Evolutionary conservation across 2,329 filamentous ascomycete species (phyloP).

Genomic region (Ophiostoma quercus): DNA sequence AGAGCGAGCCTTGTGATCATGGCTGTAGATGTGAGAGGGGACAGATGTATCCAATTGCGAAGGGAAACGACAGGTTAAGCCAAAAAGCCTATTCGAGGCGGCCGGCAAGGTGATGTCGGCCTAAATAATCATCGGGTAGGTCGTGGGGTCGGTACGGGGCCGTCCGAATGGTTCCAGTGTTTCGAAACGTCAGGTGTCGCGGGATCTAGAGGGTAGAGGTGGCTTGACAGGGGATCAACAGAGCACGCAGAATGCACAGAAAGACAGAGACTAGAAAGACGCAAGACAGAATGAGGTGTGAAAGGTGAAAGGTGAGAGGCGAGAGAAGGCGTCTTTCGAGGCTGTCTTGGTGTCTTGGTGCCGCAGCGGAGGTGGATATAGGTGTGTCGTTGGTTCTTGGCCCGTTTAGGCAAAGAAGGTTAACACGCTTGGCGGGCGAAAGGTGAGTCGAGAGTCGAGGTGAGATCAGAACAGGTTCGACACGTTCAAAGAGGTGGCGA

Average conservation of each 20-base stretch:
- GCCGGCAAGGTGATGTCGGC: constrained; percentile 9
- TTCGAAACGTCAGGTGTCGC: constrained; percentile 6
- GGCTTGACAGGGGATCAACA: not conserved
- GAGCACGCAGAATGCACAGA: not conserved
- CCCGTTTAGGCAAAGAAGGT: constrained; percentile 15
- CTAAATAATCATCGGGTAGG: not conserved
- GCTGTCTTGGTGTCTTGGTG: not conserved
- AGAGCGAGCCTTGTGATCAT: constrained; percentile 21
- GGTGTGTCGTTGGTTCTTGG: not conserved
- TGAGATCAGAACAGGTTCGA: not conserved
- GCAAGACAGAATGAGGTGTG: not conserved
- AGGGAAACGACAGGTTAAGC: not conserved
- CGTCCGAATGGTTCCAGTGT: not conserved
- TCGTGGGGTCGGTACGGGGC: constrained; percentile 3
- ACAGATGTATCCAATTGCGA: not conserved
- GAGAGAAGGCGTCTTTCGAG: not conserved
- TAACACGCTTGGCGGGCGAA: not conserved
- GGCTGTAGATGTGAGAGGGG: not conserved
- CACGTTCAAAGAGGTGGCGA: not conserved
- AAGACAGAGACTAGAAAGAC: not conserved
- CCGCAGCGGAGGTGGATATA: not conserved
- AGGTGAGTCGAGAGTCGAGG: not conserved
- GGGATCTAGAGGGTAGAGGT: not conserved
- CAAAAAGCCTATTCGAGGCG: not conserved
- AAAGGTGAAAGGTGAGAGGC: not conserved